Evolutionary conservation across 352 stramenopile species (phyloP).

Genomic region (Poterioochromonas sp.): DNA sequence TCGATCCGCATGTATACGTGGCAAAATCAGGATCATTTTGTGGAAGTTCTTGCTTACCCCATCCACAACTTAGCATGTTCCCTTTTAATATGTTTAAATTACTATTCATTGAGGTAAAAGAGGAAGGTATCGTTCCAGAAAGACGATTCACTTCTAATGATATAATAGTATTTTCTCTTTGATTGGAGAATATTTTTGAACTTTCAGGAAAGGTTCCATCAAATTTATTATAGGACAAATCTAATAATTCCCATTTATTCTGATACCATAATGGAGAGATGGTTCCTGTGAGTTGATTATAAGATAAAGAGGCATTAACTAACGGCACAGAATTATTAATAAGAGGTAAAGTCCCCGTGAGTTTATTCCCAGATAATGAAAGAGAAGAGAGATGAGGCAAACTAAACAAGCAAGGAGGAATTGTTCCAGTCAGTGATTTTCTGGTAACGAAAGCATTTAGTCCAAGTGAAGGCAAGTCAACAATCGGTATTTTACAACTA

Average conservation of each 20-base stretch:
- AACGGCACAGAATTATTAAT: not conserved
- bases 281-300: not conserved
- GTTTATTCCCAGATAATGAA: not conserved
- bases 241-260: not conserved
- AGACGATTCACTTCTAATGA: not conserved
- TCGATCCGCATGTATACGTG: not conserved
- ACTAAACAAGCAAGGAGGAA: not conserved
- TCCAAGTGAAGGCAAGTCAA: not conserved
- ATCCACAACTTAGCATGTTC: not conserved
- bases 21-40: not conserved
- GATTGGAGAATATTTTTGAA: not conserved
- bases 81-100: not conserved
- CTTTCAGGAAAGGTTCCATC: not conserved
- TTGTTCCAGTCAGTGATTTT: not conserved
- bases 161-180: not conserved
- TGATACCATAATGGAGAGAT: not conserved
- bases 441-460: not conserved
- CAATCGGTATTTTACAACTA: not conserved
- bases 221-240: constrained; percentile 1
- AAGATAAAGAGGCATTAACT: not conserved
- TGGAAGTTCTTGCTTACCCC: not conserved
- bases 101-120: not conserved
- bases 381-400: not conserved
- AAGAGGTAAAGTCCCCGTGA: not conserved
- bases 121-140: not conserved